Conservation (phyloP, 2,329 filamentous ascomycete species). For the Falciphora oryzae region DNA sequence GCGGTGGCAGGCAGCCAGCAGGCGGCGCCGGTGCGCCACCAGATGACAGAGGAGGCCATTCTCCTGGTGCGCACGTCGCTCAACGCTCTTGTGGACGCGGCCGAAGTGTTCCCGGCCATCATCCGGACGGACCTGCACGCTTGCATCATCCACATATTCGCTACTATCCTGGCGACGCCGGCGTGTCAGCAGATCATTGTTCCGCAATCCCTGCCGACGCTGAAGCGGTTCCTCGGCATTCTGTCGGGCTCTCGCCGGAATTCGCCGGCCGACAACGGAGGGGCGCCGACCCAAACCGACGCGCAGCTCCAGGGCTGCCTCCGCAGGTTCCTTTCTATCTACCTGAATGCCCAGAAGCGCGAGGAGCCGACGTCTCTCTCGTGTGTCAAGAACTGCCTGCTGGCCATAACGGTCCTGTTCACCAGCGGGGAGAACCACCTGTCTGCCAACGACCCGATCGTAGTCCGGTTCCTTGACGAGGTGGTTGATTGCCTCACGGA, state of each 20-base stretch:
- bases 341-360: conserved; percentile 68
- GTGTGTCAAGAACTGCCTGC: conserved; percentile 88
- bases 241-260: conserved; percentile 48
- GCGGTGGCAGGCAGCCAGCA: conserved; percentile 37
- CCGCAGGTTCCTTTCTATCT: conserved; percentile 74
- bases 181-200: conserved; percentile 84
- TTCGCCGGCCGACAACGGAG: not conserved
- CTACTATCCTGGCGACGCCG: conserved; percentile 82
- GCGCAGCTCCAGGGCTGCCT: conserved; percentile 77
- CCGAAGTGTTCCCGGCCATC: conserved; percentile 90
- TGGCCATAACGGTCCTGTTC: conserved; percentile 84
- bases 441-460: conserved; percentile 66
- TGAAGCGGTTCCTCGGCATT: conserved; percentile 82
- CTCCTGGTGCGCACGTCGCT: conserved; percentile 73
- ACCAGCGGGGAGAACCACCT: conserved; percentile 73
- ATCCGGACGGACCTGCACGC: conserved; percentile 96
- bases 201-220: conserved; percentile 81
- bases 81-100: conserved; percentile 86
- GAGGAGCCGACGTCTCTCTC: conserved; percentile 70
- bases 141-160: conserved; percentile 94
- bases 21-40: conserved; percentile 50
- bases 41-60: conserved; percentile 82
- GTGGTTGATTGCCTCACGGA: conserved; percentile 77
- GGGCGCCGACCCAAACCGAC: conserved; percentile 41
- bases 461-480: conserved; percentile 71